Base-by-base conservation (phyloP, 768 basidiomycete genomes). In the Gyrodon lividus region DNA sequence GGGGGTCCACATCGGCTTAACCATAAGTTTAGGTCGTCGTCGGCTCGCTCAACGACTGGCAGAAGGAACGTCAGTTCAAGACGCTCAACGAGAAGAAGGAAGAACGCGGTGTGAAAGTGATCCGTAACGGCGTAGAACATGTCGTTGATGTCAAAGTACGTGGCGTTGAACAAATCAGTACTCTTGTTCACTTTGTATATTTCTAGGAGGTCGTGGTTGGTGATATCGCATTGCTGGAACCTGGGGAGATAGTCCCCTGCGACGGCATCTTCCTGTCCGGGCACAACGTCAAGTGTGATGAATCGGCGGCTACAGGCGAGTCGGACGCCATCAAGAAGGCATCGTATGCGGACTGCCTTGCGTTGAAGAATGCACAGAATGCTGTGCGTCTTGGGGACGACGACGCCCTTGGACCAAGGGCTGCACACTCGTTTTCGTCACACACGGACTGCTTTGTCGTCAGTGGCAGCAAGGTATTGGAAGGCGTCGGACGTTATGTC, bases 11-110 rank as follows among this genome's bases (percentile, higher is more conserved):
- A 22, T 44, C 24, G 14, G 43, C 9, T 10, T 50, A n/a, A 59
- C 24, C 33, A 14, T 16, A n/a, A 20, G 31, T 26, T 2, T 54
- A 89, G 87, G 86, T 92, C 51, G 61, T 92, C 38, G 96, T 99
- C 50, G 96, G 96, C 26, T 93, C 94, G 12, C 59, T 98, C 39
- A 98, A 98, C 63, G 97, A 99, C 70, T 99, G 91, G 88, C 94
- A 98, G 70, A 98, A 98, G 70, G 97, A 99, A 69, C 85, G 86
- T 2, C 97, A 98, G 71, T 99, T 99, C 76, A 84, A 87, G 61
- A 77, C 75, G 17, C 80, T 99, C 37, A 98, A 98, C 63, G 90
- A 89, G 59, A 89, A 95, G 71, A 96, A 96, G 70, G 96, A 98
- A 50, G 97, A 96, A 59, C 89, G 97, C 23, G 82, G 79, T 5